Evolutionary conservation across 2,329 filamentous ascomycete genomes (phyloP), one percentile per base, ranked within the genome.

Genomic region (Colletotrichum camelliae): DNA sequence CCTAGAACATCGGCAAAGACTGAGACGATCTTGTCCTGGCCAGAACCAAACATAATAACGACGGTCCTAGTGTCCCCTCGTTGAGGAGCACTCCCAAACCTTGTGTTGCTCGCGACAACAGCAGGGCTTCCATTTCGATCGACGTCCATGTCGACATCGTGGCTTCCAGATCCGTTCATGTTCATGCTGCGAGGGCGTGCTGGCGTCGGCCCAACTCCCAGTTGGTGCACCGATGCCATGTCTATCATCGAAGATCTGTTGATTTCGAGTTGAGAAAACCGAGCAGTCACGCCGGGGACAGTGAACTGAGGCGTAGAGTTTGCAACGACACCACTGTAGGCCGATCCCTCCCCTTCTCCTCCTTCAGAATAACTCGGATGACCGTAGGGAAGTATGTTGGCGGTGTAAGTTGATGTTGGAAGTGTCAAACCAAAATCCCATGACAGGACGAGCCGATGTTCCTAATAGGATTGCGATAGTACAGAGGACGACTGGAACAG

Each of bases 1-100:
- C 95, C 95, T 57, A 97, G 85, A 9, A 96, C 93, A 80, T 96
- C 94, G 31, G 95, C 94, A 79, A 96, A 94, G 39, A 94, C 87
- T 27, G 91, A 91, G 33, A 96, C 92, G 77, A 97, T 94, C 55
- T 90, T 89, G 75, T 96, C 93, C 82, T 96, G 94, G 21, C 91
- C 93, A 27, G 88, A 87, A 13, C 93, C 92, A 83, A 93, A 95
- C 21, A 96, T 84, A 75, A 97, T 91, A 39, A 92, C 89, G 33
- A 91, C 90, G 65, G 90, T 91, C 71, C 91, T 88, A 10, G 87
- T 87, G 79, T 93, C 91, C 31, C 91, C 91, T 48, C 82, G 84
- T 75, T 87, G 85, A 9, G 89, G 85, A 5, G 86, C 86, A 67
- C 86, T 88, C 74, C 86, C 86, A 73, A 88, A 85, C 31, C 83